phyloP scores from a whole-genome alignment of 2,329 filamentous ascomycete genomes.

The Acephala macrosclerotiorum region DNA sequence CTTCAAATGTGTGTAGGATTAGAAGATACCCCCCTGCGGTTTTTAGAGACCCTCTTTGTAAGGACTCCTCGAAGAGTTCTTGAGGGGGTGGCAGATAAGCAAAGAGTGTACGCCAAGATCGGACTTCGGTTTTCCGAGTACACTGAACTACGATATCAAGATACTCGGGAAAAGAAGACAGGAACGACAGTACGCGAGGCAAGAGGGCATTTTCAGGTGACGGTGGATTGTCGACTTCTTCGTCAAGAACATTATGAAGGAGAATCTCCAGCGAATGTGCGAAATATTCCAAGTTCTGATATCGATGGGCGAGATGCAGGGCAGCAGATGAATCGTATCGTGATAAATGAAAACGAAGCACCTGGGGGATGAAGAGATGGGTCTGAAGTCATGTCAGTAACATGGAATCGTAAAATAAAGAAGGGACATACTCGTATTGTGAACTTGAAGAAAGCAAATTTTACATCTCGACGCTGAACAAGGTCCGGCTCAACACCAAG shows the following conservation, averaged over 20 bases:
- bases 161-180: slow-evolving; percentile 82
- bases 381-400: slow-evolving; percentile 62
- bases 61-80: slow-evolving; percentile 90
- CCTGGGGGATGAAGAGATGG: slow-evolving; percentile 89
- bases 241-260: slow-evolving; percentile 90
- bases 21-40: slow-evolving; percentile 97
- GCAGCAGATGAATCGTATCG: slow-evolving; percentile 82
- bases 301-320: slow-evolving; percentile 82
- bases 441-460: slow-evolving; percentile 89
- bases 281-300: slow-evolving; percentile 89
- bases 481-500: slow-evolving; percentile 92
- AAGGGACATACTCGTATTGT: slow-evolving; percentile 75
- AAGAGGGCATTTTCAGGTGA: slow-evolving; percentile 69
- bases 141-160: slow-evolving; percentile 96
- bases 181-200: slow-evolving; percentile 66
- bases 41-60: slow-evolving; percentile 85
- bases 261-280: slow-evolving; percentile 91
- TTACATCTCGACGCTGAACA: slow-evolving; percentile 90
- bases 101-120: slow-evolving; percentile 95
- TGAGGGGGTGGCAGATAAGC: slow-evolving; percentile 88
- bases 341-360: slow-evolving; percentile 80
- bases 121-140: slow-evolving; percentile 94
- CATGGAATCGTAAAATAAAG: background rate
- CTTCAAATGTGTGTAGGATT: slow-evolving; percentile 84
- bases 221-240: slow-evolving; percentile 82